These are phyloP conservation scores for Tetrapisispora fleetii DNA, from an alignment of 805 yeast genomes.

Conservation along the genomic window DNA sequence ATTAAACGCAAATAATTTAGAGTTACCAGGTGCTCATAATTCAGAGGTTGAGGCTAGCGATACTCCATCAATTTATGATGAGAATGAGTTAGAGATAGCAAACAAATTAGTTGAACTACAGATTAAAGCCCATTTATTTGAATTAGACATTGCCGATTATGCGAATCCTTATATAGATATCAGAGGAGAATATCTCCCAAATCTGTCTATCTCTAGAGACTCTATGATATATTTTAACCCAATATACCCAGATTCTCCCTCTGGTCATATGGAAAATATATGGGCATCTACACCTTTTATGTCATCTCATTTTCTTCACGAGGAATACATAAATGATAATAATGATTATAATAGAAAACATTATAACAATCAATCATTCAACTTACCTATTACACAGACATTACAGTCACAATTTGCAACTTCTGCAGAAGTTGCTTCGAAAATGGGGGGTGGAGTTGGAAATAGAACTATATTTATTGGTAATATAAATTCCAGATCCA, in stretches of 20 bases:
- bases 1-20: background rate
- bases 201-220: background rate
- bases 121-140: background rate
- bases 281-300: background rate
- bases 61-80: background rate
- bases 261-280: background rate
- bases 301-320: background rate
- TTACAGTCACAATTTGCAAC: constrained; percentile 21
- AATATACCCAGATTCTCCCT: background rate
- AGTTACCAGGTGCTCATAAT: background rate
- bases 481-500: constrained; percentile 52
- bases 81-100: background rate
- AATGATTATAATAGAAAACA: background rate
- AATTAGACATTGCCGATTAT: background rate
- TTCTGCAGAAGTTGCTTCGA: constrained; percentile 23
- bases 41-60: background rate
- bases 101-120: background rate
- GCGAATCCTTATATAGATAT: background rate
- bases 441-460: constrained; percentile 31
- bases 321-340: background rate
- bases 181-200: background rate
- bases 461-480: constrained; percentile 67
- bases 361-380: background rate
- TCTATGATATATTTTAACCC: background rate
- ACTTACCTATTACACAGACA: constrained; percentile 22